Evolutionary conservation across 208 protist species (phyloP).

Genomic region (Acanthamoeba castellanii): DNA sequence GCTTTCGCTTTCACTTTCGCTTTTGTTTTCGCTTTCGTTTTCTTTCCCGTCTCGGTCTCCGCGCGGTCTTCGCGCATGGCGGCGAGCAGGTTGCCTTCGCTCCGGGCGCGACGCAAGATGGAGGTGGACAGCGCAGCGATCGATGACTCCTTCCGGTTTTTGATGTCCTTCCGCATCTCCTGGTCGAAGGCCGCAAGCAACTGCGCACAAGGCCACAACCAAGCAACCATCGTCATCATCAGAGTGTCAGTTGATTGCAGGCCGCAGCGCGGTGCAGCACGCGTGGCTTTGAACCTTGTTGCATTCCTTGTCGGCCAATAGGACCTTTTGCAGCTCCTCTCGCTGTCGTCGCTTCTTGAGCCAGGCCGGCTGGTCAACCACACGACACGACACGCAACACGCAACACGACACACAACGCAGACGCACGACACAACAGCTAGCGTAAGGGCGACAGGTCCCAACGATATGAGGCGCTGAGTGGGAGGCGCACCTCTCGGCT

Average conservation of each 20-base stretch:
- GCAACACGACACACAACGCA: too few species aligned
- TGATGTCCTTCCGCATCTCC: background rate
- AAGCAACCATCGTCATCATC: background rate
- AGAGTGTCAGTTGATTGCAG: background rate
- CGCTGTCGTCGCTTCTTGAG: constrained; percentile 6
- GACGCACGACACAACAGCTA: background rate
- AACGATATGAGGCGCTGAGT: background rate
- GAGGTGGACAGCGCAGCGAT: background rate
- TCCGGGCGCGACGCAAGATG: background rate
- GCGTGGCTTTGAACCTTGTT: background rate
- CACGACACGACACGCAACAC: too few species aligned
- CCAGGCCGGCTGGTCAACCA: background rate
- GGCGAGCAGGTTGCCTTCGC: background rate
- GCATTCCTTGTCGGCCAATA: constrained; percentile 20
- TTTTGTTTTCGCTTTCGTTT: background rate
- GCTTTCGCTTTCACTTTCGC: background rate
- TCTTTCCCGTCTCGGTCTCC: background rate
- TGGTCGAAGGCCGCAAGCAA: background rate
- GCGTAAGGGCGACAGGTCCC: background rate
- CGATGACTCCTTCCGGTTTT: background rate
- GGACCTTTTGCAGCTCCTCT: background rate
- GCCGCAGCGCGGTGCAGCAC: background rate
- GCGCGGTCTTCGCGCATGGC: background rate
- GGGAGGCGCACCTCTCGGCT: background rate
- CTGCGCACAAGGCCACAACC: background rate